A percentile compares a stretch with the other conserved stretches of the same genome.
phyloP scores from a whole-genome alignment of 306 rosid genomes.

The Prunus salicina region DNA sequence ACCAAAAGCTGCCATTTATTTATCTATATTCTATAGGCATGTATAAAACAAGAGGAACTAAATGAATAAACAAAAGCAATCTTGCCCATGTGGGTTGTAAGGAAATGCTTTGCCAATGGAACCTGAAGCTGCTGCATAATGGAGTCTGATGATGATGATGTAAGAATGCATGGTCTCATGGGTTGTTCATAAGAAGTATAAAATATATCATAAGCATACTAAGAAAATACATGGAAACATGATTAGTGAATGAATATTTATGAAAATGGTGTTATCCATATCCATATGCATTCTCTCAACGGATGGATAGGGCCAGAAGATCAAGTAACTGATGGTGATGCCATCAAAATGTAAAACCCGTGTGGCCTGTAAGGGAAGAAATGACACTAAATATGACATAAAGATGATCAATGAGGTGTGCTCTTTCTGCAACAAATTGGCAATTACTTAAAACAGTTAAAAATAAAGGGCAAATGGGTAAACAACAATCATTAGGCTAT shows the following conservation, averaged over 20 bases:
- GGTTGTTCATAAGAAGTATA: slow-evolving; percentile 4
- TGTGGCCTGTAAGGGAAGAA: slow-evolving; percentile 8
- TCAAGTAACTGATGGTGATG: not conserved
- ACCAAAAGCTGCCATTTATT: not conserved
- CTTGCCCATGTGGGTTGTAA: slow-evolving; percentile 23
- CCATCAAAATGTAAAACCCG: slow-evolving; percentile 2
- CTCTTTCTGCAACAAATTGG: not conserved
- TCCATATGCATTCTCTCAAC: not conserved
- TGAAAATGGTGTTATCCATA: slow-evolving; percentile 1
- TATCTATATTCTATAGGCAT: not conserved
- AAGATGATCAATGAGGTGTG: not conserved
- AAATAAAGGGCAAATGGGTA: not conserved
- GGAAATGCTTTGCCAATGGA: slow-evolving; percentile 10
- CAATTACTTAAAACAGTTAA: not conserved
- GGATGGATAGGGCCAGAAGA: not conserved
- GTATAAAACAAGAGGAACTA: not conserved
- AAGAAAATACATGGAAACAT: not conserved
- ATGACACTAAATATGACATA: slow-evolving; percentile 9
- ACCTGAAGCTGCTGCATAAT: not conserved
- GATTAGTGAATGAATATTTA: not conserved
- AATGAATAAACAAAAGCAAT: not conserved
- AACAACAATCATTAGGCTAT: not conserved
- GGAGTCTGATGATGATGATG: slow-evolving; percentile 8
- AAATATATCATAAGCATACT: not conserved
- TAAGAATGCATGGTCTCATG: slow-evolving; percentile 8